Percentiles rank a stretch among this genome's conserved stretches.
phyloP scores from a whole-genome alignment of 768 basidiomycete species.

The Panellus pusillus region DNA sequence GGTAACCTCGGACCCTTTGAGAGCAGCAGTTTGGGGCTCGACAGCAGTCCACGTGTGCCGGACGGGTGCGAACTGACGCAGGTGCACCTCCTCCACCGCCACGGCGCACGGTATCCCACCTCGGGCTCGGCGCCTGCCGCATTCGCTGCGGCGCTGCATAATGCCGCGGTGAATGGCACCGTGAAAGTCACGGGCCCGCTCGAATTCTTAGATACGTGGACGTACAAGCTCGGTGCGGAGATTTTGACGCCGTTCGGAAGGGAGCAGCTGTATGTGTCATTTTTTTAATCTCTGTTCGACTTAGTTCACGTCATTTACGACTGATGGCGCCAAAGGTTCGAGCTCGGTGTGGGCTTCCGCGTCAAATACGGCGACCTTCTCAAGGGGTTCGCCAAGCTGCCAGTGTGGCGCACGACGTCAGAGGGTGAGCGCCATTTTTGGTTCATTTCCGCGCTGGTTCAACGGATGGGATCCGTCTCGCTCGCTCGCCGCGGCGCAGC shows the following conservation, averaged over 20 bases:
- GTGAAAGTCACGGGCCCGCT: conserved; percentile 57
- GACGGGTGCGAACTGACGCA: conserved; percentile 46
- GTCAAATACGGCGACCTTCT: conserved; percentile 58
- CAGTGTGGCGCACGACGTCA: conserved; percentile 65
- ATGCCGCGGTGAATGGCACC: conserved; percentile 37
- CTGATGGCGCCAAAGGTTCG: conserved; percentile 29
- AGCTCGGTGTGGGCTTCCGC: conserved; percentile 56
- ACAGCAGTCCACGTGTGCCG: conserved; percentile 46
- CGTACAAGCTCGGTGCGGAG: conserved; percentile 76
- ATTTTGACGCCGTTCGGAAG: conserved; percentile 76
- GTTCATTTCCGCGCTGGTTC: conserved; percentile 13
- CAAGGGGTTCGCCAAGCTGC: conserved; percentile 46
- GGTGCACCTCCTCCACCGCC: conserved; percentile 65
- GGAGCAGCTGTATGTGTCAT: conserved; percentile 54
- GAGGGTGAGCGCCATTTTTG: conserved; percentile 36
- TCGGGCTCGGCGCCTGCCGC: conserved; percentile 42
- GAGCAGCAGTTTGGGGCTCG: conserved; percentile 50
- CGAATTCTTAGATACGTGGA: conserved; percentile 71
- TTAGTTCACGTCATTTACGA: neutral
- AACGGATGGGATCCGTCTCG: too few species aligned
- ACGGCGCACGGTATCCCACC: conserved; percentile 66
- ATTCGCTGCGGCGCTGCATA: conserved; percentile 47
- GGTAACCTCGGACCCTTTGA: conserved; percentile 54
- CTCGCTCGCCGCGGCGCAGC: too few species aligned
- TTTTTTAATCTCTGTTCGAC: neutral